Conservation (phyloP, 331 rosid species). For the Cydonia oblonga region DNA sequence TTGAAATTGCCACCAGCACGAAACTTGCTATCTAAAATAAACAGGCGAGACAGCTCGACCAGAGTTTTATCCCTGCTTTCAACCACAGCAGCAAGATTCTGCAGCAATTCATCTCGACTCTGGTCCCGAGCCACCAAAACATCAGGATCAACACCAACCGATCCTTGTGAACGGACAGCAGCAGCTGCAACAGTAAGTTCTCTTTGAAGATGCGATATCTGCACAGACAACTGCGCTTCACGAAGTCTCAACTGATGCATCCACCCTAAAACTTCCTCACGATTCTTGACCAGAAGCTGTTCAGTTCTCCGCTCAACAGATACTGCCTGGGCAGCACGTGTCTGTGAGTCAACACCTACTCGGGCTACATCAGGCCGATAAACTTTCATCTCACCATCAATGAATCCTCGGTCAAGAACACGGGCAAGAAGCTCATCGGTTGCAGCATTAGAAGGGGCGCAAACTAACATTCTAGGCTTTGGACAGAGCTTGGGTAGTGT, state of each 20-base stretch:
- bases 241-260: constrained; percentile 83
- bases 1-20: constrained; percentile 74
- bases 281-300: constrained; percentile 73
- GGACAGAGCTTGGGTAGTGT: constrained; percentile 95
- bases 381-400: constrained; percentile 98
- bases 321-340: constrained; percentile 99
- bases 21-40: constrained; percentile 77
- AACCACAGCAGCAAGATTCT: constrained; percentile 85
- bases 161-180: constrained; percentile 84
- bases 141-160: constrained; percentile 97
- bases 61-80: constrained; percentile 86
- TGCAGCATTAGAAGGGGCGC: constrained; percentile 99
- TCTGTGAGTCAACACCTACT: constrained; percentile 98
- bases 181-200: constrained; percentile 87
- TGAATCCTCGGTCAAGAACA: constrained; percentile 94
- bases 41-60: constrained; percentile 92
- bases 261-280: constrained; percentile 85
- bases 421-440: constrained; percentile 99
- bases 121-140: constrained; percentile 84
- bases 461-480: constrained; percentile 96
- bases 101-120: constrained; percentile 72
- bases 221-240: constrained; percentile 70
- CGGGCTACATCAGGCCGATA: constrained; percentile 99
- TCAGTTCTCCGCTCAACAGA: constrained; percentile 99
- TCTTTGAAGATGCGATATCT: constrained; percentile 69